Evolutionary conservation across 2,329 filamentous ascomycete species (phyloP), one percentile per base, ranked within the genome.

Genomic region (Madurella mycetomatis): DNA sequence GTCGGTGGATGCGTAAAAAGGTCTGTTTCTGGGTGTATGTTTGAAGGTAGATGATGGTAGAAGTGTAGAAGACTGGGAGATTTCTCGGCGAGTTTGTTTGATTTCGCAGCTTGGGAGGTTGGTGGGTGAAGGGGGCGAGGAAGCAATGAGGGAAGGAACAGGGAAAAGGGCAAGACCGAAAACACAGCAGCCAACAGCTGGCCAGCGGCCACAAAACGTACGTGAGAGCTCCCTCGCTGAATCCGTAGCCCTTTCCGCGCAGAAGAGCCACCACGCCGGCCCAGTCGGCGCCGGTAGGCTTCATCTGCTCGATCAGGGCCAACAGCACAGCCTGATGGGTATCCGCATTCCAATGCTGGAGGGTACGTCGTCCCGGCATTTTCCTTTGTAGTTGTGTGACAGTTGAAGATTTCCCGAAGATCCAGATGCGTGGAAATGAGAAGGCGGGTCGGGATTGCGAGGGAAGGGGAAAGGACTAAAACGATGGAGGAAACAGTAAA

Each of bases 291-390:
- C 57, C 40, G 2, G 57, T 64, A 2, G 73, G 68, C 39, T 67
- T 70, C 51, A 73, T 58, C 7, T 70, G 64, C 25, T 70, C 66
- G n/a, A 74, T 63, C 19, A 79, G 54, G 30, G 69, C 70, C 7
- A 72, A 53, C 37, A 80, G 67, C 41, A 80, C 72, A 41, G 75
- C 73, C 54, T 74, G 65, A 44, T 79, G 75, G 16, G 72, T 68
- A 9, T 67, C 65, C 5, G 55, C 62, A 30, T 70, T 70, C 76
- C 76, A 80, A 34, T 65, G 69, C 60, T 63, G 60, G 30, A 56
- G 51, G 32, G 30, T 46, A 19, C 62, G 54, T 18, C 48, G 25
- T 34, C 39, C 44, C 9, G 51, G 34, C 54, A 58, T 60, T 9
- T 32, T 54, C 31, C 17, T 34, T 41, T 17, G 11, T 49, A 41